phyloP scores from a whole-genome alignment of 768 basidiomycete species.

The Mycena epipterygia region DNA sequence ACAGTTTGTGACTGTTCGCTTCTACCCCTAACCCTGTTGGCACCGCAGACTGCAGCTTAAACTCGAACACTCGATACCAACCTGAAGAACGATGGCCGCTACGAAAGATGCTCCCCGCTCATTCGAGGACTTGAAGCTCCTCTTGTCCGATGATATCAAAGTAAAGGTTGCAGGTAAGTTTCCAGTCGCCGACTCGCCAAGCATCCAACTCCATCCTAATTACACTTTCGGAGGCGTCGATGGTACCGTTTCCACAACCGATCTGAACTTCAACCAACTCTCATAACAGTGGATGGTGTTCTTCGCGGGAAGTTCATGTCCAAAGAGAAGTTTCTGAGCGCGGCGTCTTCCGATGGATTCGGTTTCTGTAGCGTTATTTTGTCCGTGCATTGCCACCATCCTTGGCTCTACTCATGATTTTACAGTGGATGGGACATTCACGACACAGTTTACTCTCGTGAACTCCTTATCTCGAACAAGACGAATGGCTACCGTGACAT shows the following conservation, averaged over 20 bases:
- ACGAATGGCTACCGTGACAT: slow-evolving; percentile 95
- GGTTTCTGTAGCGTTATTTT: slow-evolving; percentile 96
- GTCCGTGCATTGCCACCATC: slow-evolving; percentile 57
- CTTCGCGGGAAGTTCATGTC: slow-evolving; percentile 97
- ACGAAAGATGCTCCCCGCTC: slow-evolving; percentile 56
- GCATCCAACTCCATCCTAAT: not conserved
- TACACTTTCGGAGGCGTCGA: slow-evolving; percentile 60
- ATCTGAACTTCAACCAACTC: not conserved
- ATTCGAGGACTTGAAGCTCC: slow-evolving; percentile 66
- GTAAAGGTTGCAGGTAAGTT: slow-evolving; percentile 92
- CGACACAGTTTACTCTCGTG: slow-evolving; percentile 85
- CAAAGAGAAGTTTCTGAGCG: slow-evolving; percentile 90
- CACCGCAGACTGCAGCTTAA: too few relatives aligned
- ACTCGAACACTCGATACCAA: too few relatives aligned
- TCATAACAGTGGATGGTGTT: slow-evolving; percentile 85
- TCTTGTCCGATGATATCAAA: slow-evolving; percentile 78
- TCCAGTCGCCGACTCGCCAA: not conserved
- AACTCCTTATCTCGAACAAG: slow-evolving; percentile 92
- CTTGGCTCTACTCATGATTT: slow-evolving; percentile 5
- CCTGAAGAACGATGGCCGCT: slow-evolving; percentile 23
- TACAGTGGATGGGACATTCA: slow-evolving; percentile 93
- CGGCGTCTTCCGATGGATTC: slow-evolving; percentile 85
- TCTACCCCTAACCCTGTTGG: not conserved
- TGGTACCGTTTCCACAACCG: slow-evolving; percentile 58
- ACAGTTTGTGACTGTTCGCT: not conserved